A percentile compares a stretch with the other conserved stretches of the same genome.
Conservation (phyloP, 2,329 filamentous ascomycete genomes). For the Chrysoporthe puriensis region DNA sequence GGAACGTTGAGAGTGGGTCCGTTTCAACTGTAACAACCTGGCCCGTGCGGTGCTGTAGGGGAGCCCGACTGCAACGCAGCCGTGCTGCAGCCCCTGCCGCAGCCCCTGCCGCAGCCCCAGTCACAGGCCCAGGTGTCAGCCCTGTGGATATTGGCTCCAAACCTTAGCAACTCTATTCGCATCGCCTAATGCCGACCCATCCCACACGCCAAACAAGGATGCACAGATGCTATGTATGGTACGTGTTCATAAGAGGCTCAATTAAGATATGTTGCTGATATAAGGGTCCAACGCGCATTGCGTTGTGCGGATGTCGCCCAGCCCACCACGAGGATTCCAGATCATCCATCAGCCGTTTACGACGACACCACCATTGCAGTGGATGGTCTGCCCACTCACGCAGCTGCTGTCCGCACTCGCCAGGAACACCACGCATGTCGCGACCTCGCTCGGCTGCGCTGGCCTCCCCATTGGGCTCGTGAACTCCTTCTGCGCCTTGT, state of each 20-base stretch:
- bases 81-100: neutral
- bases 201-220: neutral
- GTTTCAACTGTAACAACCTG: neutral
- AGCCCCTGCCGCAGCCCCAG: neutral
- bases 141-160: neutral
- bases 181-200: neutral
- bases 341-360: slow-evolving; percentile 48
- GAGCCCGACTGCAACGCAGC: neutral
- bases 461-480: slow-evolving; percentile 75
- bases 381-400: slow-evolving; percentile 70
- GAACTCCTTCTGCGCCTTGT: slow-evolving; percentile 73
- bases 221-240: neutral
- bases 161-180: neutral
- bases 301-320: neutral
- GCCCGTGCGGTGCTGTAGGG: neutral
- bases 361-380: slow-evolving; percentile 55
- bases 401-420: slow-evolving; percentile 74
- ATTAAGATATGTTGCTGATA: neutral
- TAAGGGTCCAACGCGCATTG: neutral
- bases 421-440: slow-evolving; percentile 80
- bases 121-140: neutral
- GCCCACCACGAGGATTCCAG: neutral
- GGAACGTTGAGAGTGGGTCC: slow-evolving; percentile 4
- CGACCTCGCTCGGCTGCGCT: slow-evolving; percentile 80
- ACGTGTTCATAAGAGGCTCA: neutral